Base-by-base conservation (phyloP, 768 basidiomycete species). In the Suillus hirtellus region DNA sequence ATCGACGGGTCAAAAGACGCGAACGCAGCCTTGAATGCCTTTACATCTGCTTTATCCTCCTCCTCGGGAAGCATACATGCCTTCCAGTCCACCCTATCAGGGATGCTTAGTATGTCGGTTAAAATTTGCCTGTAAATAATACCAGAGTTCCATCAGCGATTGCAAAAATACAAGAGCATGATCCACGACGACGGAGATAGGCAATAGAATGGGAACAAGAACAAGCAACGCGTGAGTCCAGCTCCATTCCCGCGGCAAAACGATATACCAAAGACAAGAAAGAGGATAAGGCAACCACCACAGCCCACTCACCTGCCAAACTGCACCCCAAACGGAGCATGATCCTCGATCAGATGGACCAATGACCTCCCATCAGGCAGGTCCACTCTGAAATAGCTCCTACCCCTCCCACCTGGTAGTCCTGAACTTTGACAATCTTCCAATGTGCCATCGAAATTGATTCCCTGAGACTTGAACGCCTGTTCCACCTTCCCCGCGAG, bases 21-120 rank as follows among this genome's bases (percentile, higher is more conserved):
- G 71, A 97, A 97, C 3, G 90, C 93, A 40, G 81, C 76, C 71
- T 96, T 98, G 78, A 99, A 97, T 50, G 84, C 82, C 63, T 87
- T 78, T 1, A 87, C 92, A 73, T 99, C 96, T 11, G 83, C 86
- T 70, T 80, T 89, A 71, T 99, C 96, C 69, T 95, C 92, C 15
- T 88, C 90, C 63, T 96, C 94, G 10, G 87, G 76, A 66, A 93
- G 83, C 69, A 84, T 80, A 72, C 96, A 99, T 1, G 82, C 84
- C 73, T 94, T 96, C 96, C 96, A 99, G 71, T 99, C 96, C 59
- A 90, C 78, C 54, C 96, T 83, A 21, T 94, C 86, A 1, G 89
- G 88, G 61, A 86, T 84, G 17, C 82, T 87, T 61, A 99, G 71
- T n/a, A 98, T 75, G 42, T 84, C 80, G 6, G 89, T 92, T 50